Evolutionary conservation across 139 green algal genomes (phyloP), one percentile per base, ranked within the genome.

Genomic region (Tetraselmis striata): DNA sequence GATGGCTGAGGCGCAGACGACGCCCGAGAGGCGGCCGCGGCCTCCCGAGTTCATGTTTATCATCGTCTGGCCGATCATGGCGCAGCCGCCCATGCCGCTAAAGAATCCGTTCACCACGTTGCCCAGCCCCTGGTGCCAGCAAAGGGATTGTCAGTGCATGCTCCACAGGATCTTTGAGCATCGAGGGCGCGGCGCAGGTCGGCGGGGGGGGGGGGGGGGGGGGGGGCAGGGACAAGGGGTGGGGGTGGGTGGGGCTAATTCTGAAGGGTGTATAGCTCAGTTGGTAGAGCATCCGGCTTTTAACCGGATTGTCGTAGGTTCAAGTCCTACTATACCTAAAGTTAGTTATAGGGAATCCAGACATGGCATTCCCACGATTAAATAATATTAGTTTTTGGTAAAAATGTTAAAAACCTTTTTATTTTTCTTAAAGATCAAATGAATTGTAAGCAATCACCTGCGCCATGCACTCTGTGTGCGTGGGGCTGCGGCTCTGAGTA

Each of bases 261-360:
- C n/a, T n/a, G n/a, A n/a, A 79, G 58, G 59, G 74, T 76, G 80
- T 84, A 31, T 87, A 87, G 82, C 80, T 89, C 85, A 89, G 80
- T 83, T 79, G 80, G 80, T 85, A 89, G 83, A 87, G 80, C 83
- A 85, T 83, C 77, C 83, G 77, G 85, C 80, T 89, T 89, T 83
- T 83, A 89, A 89, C 80, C 79, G 83, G 79, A 87, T 86, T 59
- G 80, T 59, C 77, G 80, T 32, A 84, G 80, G 59, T 79, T 84
- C 80, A 76, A 79, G 5, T 30, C 80, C 67, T 84, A 31, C 74
- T 31, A 29, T 75, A 84, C 59, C 75, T 80, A 80, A 80, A n/a
- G n/a, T n/a, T n/a, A n/a, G n/a, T n/a, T n/a, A n/a, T n/a, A n/a
- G n/a, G n/a, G n/a, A n/a, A n/a, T n/a, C n/a, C n/a, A n/a, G n/a